Percentiles rank a stretch among this genome's conserved stretches.
These are phyloP conservation scores for Salvia sclarea DNA, from an alignment of 305 asterid genomes.

Conservation along the genomic window DNA sequence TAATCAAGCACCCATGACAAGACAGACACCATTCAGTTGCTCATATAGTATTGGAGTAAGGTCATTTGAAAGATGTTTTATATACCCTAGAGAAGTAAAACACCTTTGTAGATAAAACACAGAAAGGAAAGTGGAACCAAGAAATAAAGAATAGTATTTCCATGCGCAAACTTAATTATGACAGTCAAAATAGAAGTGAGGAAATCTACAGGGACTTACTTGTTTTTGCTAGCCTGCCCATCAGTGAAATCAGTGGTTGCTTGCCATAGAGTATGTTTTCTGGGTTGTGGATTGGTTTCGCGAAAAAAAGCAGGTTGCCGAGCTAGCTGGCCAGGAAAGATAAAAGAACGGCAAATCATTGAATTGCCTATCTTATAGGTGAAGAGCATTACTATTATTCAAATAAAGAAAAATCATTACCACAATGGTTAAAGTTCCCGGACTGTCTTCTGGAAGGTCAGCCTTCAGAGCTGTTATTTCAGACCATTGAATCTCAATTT, in stretches of 20 bases:
- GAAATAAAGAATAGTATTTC: background rate
- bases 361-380: constrained; percentile 4
- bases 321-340: constrained; percentile 52
- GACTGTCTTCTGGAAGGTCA: constrained; percentile 55
- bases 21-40: background rate
- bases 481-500: constrained; percentile 90
- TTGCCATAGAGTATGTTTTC: constrained; percentile 89
- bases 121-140: background rate
- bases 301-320: constrained; percentile 67
- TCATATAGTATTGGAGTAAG: background rate
- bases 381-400: background rate
- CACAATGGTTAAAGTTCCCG: constrained; percentile 65
- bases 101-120: background rate
- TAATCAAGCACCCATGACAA: constrained; percentile 24
- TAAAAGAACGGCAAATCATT: background rate
- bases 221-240: constrained; percentile 71
- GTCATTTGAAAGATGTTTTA: background rate
- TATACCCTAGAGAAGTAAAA: background rate
- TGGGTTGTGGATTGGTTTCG: constrained; percentile 87
- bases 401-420: constrained; percentile 40
- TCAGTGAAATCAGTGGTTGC: constrained; percentile 71
- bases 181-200: constrained; percentile 4
- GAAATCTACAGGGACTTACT: constrained; percentile 43
- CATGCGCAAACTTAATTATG: background rate
- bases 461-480: constrained; percentile 75